Evolutionary conservation across 331 rosid species (phyloP), one percentile per base, ranked within the genome.

Genomic region (Saraca asoca): DNA sequence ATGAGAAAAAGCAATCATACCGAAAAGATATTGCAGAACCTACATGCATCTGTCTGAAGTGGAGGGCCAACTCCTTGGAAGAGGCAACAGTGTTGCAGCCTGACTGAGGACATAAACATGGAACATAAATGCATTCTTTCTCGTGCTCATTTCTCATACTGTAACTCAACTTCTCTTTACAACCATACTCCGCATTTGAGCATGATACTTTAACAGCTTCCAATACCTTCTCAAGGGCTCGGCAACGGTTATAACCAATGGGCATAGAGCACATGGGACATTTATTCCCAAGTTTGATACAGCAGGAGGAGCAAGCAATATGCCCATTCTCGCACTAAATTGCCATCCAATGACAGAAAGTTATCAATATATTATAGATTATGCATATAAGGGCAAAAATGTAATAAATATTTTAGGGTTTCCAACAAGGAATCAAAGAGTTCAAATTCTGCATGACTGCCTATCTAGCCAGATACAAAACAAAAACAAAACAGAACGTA

Each of bases 281-380:
- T 81, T 88, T 91, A 35, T 86, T 78, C 20, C 43, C 42, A 58
- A 73, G 48, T 70, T 76, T 77, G 49, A 44, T 42, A 71, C 90
- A 83, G 73, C 95, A 88, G 51, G 57, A 64, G 61, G 84, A 80
- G 82, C 96, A 91, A 62, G 91, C 86, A 59, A 84, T 78, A 58
- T 91, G 97, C 29, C 96, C 97, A 75, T 88, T 88, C 75, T 91
- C 91, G 42, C 97, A 91, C 97, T 91, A 85, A 48, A 81, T 77
- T 37, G 46, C 33, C 86, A 75, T 43, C 52, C 44, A 62, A 76
- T 43, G 41, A 80, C 57, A 56, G 45, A 58, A 61, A 55, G 12
- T 53, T 53, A 50, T 46, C 53, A 76, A 43, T 53, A 35, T 33
- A 24, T 24, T 24, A 24, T 24, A 56, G 61, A 69, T 53, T 15